phyloP scores from a whole-genome alignment of 371 early-diverging fungal species.

The Antonospora locustae region DNA sequence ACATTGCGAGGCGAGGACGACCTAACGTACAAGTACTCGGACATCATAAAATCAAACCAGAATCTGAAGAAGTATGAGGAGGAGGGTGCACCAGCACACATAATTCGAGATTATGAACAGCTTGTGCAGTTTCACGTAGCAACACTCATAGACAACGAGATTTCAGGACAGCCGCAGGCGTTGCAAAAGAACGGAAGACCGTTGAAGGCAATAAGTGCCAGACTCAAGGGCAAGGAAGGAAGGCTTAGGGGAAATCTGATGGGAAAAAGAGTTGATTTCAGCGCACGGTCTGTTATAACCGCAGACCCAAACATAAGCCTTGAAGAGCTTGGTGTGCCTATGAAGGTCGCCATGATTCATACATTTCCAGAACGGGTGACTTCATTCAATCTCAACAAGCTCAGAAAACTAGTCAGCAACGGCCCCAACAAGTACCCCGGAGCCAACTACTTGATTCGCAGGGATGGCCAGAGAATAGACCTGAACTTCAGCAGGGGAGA shows the following conservation, averaged over 20 bases:
- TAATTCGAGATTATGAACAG: slow-evolving; percentile 78
- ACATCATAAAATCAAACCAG: slow-evolving; percentile 87
- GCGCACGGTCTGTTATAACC: slow-evolving; percentile 96
- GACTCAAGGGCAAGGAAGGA: slow-evolving; percentile 98
- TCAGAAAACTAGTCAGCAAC: slow-evolving; percentile 75
- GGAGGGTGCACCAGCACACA: slow-evolving; percentile 87
- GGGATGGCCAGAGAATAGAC: slow-evolving; percentile 87
- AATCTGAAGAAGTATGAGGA: slow-evolving; percentile 69
- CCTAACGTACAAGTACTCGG: slow-evolving; percentile 79
- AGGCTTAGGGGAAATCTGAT: slow-evolving; percentile 94
- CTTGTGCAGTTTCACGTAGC: slow-evolving; percentile 91
- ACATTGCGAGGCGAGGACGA: slow-evolving; percentile 80
- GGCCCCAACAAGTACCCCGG: slow-evolving; percentile 93
- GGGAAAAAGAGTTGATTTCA: slow-evolving; percentile 99
- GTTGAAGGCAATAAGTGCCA: slow-evolving; percentile 80
- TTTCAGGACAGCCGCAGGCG: slow-evolving; percentile 84
- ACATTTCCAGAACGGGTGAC: slow-evolving; percentile 95
- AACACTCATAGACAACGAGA: slow-evolving; percentile 94
- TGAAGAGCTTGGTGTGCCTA: slow-evolving; percentile 95
- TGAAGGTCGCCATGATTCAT: slow-evolving; percentile 83
- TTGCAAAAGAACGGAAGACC: slow-evolving; percentile 86
- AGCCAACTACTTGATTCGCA: slow-evolving; percentile 89
- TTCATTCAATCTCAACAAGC: slow-evolving; percentile 78
- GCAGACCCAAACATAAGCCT: slow-evolving; percentile 91
- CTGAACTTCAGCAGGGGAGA: slow-evolving; percentile 74